Evolutionary conservation across 2,329 filamentous ascomycete species (phyloP).

Genomic region (Plenodomus tracheiphilus): DNA sequence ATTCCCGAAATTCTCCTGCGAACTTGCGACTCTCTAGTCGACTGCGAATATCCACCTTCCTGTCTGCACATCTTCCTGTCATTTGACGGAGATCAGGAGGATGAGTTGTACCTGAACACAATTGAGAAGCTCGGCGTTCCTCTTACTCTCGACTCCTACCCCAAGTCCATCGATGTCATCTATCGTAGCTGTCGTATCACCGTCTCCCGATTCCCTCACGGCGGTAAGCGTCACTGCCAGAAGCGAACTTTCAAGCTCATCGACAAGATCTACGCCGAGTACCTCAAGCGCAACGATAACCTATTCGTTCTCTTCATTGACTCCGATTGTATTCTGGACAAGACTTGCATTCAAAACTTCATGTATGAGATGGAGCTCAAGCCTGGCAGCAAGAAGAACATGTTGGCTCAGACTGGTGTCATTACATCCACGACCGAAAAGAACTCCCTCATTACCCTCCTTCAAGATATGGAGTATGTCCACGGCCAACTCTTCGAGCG

Average conservation of each 20-base stretch:
- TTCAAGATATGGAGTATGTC: conserved; percentile 98
- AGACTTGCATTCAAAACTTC: conserved; percentile 92
- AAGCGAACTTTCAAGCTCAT: conserved; percentile 92
- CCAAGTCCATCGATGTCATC: conserved; percentile 85
- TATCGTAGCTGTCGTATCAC: conserved; percentile 85
- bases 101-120: conserved; percentile 85
- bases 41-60: conserved; percentile 88
- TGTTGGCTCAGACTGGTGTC: conserved; percentile 96
- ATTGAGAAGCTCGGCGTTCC: conserved; percentile 84
- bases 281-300: conserved; percentile 85
- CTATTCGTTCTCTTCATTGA: conserved; percentile 97
- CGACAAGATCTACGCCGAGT: conserved; percentile 86
- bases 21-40: conserved; percentile 87
- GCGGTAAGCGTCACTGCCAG: conserved; percentile 91
- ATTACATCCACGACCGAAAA: conserved; percentile 93
- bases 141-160: conserved; percentile 74
- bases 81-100: conserved; percentile 87
- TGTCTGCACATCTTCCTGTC: conserved; percentile 95
- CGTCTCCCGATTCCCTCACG: conserved; percentile 88
- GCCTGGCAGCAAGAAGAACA: conserved; percentile 86
- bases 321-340: conserved; percentile 92
- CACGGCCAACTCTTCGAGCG: conserved; percentile 96
- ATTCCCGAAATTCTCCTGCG: conserved; percentile 80
- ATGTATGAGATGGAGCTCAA: conserved; percentile 99
- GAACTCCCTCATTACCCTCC: conserved; percentile 83